Evolutionary conservation across 148 eudicot species (phyloP).

Genomic region (Nepenthes mirabilis): DNA sequence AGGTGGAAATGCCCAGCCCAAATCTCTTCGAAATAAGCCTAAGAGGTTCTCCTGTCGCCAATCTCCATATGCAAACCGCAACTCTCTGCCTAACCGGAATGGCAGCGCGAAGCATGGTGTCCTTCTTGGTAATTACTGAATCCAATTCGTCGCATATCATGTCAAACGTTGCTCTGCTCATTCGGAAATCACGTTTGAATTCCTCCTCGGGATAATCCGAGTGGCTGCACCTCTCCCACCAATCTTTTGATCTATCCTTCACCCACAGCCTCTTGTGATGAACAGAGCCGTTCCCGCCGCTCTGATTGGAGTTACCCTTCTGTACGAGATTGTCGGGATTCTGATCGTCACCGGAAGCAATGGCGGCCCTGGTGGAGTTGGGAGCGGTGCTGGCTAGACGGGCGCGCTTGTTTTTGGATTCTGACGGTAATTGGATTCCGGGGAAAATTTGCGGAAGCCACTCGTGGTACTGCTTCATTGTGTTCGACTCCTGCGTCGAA

Average conservation of each 20-base stretch:
- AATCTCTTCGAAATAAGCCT: constrained; percentile 10
- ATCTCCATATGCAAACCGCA: constrained; percentile 10
- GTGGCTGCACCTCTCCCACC: neutral
- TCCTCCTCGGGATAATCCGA: neutral
- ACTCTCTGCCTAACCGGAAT: constrained; percentile 13
- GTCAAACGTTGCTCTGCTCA: constrained; percentile 5
- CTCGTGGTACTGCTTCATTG: constrained; percentile 1
- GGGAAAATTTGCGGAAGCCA: neutral
- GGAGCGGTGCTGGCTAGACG: neutral
- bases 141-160: constrained; percentile 4
- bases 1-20: constrained; percentile 11
- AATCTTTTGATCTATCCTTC: neutral
- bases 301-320: neutral
- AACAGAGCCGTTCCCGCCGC: neutral
- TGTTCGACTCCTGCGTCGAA: neutral
- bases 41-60: constrained; percentile 13
- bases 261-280: neutral
- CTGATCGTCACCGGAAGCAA: neutral
- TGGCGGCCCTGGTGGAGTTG: neutral
- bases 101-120: constrained; percentile 8
- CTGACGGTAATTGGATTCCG: neutral
- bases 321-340: neutral
- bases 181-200: neutral
- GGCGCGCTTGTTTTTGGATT: neutral
- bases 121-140: constrained; percentile 9